These are phyloP conservation scores for Begonia loranthoides DNA, from an alignment of 306 rosid genomes.

Conservation along the genomic window DNA sequence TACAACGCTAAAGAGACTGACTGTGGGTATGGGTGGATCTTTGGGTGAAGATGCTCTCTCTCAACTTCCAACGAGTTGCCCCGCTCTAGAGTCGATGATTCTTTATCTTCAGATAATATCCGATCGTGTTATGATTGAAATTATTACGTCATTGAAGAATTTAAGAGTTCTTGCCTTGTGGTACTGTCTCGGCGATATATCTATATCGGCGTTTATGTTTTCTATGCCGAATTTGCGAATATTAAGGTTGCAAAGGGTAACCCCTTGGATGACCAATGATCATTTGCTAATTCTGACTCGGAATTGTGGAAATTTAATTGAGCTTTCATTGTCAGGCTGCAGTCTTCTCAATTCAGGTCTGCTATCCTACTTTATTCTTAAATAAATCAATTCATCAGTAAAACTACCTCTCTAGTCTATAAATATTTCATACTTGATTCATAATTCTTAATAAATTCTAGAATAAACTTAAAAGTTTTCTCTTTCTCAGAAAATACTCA, in stretches of 20 bases:
- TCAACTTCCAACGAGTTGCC: conserved; percentile 37
- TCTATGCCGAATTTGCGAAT: conserved; percentile 41
- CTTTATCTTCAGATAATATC: conserved; percentile 73
- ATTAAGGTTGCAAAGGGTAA: conserved; percentile 59
- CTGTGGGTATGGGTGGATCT: conserved; percentile 56
- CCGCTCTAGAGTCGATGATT: conserved; percentile 41
- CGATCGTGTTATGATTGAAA: conserved; percentile 28
- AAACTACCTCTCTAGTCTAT: background rate
- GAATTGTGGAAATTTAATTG: conserved; percentile 46
- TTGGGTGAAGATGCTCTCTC: conserved; percentile 49
- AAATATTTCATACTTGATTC: background rate
- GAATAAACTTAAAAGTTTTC: background rate
- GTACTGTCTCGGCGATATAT: conserved; percentile 71
- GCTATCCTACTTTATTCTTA: conserved; percentile 3
- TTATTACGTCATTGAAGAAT: conserved; percentile 33
- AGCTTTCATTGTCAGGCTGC: conserved; percentile 69
- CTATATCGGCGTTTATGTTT: conserved; percentile 43
- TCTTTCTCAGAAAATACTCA: background rate
- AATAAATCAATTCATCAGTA: too few relatives aligned
- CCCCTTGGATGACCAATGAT: conserved; percentile 71
- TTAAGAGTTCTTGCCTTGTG: conserved; percentile 53
- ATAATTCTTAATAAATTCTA: background rate
- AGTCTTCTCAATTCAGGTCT: conserved; percentile 55
- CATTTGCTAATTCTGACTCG: conserved; percentile 46
- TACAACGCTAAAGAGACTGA: conserved; percentile 35